These are phyloP conservation scores for Rhodamnia argentea DNA, from an alignment of 345 rosid species.

Conservation along the genomic window DNA sequence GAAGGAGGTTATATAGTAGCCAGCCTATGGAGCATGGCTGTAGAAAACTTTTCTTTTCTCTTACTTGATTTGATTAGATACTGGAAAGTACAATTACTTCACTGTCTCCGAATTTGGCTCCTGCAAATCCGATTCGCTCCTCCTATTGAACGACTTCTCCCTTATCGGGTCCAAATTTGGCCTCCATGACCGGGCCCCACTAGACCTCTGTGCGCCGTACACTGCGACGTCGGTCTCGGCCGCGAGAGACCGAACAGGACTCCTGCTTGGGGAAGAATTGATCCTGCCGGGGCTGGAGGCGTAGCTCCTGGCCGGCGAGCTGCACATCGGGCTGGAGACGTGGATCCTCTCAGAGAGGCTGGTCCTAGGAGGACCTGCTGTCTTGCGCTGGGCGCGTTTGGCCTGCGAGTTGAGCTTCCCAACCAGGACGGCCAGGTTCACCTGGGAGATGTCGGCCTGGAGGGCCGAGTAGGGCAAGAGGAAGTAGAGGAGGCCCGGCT, in stretches of 20 bases:
- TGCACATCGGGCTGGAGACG: background rate
- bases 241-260: background rate
- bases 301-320: background rate
- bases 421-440: conserved; percentile 14
- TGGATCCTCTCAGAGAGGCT: background rate
- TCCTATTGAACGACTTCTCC: conserved; percentile 4
- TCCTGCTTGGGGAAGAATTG: background rate
- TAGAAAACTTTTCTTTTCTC: background rate
- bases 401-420: conserved; percentile 24
- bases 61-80: background rate
- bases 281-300: background rate
- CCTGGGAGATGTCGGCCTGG: conserved; percentile 19
- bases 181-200: background rate
- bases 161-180: conserved; percentile 1
- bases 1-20: background rate
- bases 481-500: conserved; percentile 29
- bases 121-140: conserved; percentile 2
- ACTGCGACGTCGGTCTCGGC: background rate
- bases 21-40: background rate
- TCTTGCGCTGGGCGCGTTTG: background rate
- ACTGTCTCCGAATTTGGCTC: background rate
- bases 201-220: background rate
- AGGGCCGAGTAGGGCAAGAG: conserved; percentile 23
- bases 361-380: background rate
- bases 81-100: background rate